These are phyloP conservation scores for Metschnikowia henanensis DNA, from an alignment of 805 yeast genomes.

Conservation along the genomic window DNA sequence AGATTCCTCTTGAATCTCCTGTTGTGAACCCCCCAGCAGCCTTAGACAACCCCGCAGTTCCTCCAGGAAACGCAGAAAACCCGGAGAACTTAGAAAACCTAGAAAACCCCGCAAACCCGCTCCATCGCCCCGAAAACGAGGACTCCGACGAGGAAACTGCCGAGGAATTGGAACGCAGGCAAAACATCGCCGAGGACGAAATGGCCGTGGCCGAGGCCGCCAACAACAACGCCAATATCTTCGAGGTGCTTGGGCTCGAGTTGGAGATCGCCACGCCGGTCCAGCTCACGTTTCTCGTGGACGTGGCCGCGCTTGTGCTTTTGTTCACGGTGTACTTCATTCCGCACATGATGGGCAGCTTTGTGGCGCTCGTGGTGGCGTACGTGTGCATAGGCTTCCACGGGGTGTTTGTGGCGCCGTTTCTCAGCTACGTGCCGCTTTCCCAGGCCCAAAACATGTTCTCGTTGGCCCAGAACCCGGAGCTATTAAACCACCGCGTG, in stretches of 20 bases:
- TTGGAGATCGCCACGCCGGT: conserved; percentile 38
- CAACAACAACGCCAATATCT: conserved; percentile 24
- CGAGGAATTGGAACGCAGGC: conserved; percentile 17
- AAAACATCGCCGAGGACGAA: conserved; percentile 17
- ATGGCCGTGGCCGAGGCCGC: conserved; percentile 18
- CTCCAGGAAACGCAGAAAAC: no score
- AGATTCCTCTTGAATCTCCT: no score
- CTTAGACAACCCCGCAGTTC: no score
- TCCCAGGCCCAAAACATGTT: not conserved
- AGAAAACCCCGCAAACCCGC: no score
- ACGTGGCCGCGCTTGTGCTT: conserved; percentile 34
- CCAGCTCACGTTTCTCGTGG: conserved; percentile 31
- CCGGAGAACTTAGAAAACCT: no score
- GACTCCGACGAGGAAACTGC: conserved; percentile 14
- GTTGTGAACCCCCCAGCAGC: no score
- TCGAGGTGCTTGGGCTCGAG: conserved; percentile 37
- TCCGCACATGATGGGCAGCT: conserved; percentile 48
- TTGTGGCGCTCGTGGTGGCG: conserved; percentile 6
- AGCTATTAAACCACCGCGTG: not conserved
- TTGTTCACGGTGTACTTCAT: conserved; percentile 44
- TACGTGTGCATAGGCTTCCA: conserved; percentile 4
- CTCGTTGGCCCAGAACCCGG: not conserved
- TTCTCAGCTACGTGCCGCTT: not conserved
- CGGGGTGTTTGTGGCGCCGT: conserved; percentile 6
- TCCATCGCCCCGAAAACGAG: not conserved